Evolutionary conservation across 345 rosid species (phyloP), one percentile per base, ranked within the genome.

Genomic region (Ceriops tagal): DNA sequence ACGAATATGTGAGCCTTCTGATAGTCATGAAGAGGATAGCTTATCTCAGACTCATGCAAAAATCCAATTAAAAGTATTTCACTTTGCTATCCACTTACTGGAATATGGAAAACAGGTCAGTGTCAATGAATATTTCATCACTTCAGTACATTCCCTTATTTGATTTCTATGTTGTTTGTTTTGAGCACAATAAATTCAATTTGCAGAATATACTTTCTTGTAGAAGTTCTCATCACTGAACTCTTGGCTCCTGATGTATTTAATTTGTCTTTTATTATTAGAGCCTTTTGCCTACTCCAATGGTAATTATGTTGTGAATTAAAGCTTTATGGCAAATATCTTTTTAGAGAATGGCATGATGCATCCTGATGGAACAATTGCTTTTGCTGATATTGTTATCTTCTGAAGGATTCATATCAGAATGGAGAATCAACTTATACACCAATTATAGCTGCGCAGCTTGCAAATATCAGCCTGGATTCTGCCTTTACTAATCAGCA

Each of bases 31-130:
- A 71, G 85, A 47, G 60, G 81, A 79, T 67, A 71, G 61, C 69
- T 60, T 62, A 69, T 71, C 74, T 28, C 79, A 76, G 65, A 85
- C 90, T 63, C 65, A 73, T 75, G 84, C 87, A 18, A 91, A 88
- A 78, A 77, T 89, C 69, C 91, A 84, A 64, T 75, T 93, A 69
- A 86, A 92, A 78, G 74, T 91, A 60, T 73, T 81, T 69, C 85
- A 80, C 69, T 79, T 91, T 81, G 84, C 84, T 46, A 72, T 85
- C 69, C 92, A 86, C 77, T 76, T 93, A 53, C 92, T 88, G 73
- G 98, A 91, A 83, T 77, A 78, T 67, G 84, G 59, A 77, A 89
- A 88, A 77, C 79, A 80, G 83, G 92, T 90, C 73, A 75, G 86
- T 79, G 55, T 75, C 28, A 69, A 34, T 69, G 24, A 43, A 66